phyloP scores from a whole-genome alignment of 202 grass and related monocot species.

The Digitaria exilis region DNA sequence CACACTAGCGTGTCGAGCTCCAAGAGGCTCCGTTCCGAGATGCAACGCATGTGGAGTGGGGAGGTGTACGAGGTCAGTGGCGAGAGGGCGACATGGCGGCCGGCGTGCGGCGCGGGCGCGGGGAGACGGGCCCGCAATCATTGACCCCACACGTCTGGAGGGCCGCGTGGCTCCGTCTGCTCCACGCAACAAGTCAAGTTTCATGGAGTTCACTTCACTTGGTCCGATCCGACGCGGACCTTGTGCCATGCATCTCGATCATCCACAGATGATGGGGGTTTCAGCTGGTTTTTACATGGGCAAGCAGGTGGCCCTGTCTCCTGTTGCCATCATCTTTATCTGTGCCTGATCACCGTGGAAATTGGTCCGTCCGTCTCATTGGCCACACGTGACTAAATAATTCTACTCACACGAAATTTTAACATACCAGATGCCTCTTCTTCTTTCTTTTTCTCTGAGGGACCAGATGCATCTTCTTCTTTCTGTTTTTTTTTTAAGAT shows the following conservation, averaged over 20 bases:
- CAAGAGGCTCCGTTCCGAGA: neutral
- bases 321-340: too few species aligned
- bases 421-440: too few species aligned
- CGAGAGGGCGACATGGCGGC: neutral
- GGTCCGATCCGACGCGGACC: too few species aligned
- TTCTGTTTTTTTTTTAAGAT: too few species aligned
- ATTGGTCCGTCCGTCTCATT: neutral
- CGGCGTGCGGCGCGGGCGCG: neutral
- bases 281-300: too few species aligned
- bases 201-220: too few species aligned
- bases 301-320: too few species aligned
- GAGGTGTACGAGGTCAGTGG: neutral
- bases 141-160: neutral
- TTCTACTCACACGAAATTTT: too few species aligned
- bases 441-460: too few species aligned
- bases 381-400: neutral
- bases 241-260: too few species aligned
- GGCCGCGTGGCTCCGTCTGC: neutral
- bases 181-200: slow-evolving; percentile 14
- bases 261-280: too few species aligned
- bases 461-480: too few species aligned
- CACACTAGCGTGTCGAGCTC: neutral
- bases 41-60: neutral
- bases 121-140: neutral
- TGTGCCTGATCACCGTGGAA: neutral